These are phyloP conservation scores for Mycena vitilis DNA, from an alignment of 768 basidiomycete genomes.

Conservation along the genomic window DNA sequence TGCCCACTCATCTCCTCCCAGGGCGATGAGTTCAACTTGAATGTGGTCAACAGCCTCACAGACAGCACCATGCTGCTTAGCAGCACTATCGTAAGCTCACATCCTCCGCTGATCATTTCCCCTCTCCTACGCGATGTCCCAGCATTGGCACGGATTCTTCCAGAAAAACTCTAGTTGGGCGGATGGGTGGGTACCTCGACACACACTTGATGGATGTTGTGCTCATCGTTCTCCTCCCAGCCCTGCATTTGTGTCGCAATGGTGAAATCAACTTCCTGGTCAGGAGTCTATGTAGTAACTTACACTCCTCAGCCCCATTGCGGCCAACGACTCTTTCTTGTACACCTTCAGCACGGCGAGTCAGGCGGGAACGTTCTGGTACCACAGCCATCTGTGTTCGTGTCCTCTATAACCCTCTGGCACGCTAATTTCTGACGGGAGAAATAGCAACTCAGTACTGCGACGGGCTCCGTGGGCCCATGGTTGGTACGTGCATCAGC, in stretches of 20 bases:
- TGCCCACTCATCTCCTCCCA: slow-evolving; percentile 22
- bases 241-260: slow-evolving; percentile 8
- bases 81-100: slow-evolving; percentile 50
- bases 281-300: too few relatives aligned
- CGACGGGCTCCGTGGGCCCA: slow-evolving; percentile 57
- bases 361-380: slow-evolving; percentile 43
- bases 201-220: too few relatives aligned
- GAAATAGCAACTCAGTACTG: slow-evolving; percentile 50
- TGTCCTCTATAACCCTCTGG: too few relatives aligned
- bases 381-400: slow-evolving; percentile 46
- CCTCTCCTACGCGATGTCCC: background rate
- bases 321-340: slow-evolving; percentile 9
- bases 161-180: slow-evolving; percentile 46
- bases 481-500: slow-evolving; percentile 35
- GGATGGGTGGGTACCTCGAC: too few relatives aligned
- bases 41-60: slow-evolving; percentile 52
- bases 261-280: too few relatives aligned
- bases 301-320: slow-evolving; percentile 11
- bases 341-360: slow-evolving; percentile 3
- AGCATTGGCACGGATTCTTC: slow-evolving; percentile 46
- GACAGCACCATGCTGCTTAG: slow-evolving; percentile 52
- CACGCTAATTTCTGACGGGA: background rate
- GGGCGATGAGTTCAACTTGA: slow-evolving; percentile 49
- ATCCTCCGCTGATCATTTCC: background rate
- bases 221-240: background rate